Evolutionary conservation across 345 rosid genomes (phyloP).

Genomic region (Hibiscus tridactylites): DNA sequence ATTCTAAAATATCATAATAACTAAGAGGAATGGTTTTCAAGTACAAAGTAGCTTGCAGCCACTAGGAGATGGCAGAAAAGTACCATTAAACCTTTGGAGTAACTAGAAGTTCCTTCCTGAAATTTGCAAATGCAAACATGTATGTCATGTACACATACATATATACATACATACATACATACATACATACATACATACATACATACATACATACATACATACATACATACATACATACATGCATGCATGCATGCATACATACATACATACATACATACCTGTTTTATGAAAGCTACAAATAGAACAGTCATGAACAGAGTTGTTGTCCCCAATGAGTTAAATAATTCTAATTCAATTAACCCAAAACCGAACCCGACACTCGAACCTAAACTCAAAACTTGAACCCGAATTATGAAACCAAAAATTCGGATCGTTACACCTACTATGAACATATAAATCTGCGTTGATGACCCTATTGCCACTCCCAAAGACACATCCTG

Average conservation of each 20-base stretch:
- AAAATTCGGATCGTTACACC: not conserved
- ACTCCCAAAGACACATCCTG: not conserved
- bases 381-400: too few relatives aligned
- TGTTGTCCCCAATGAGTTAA: conserved; percentile 5
- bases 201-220: too few relatives aligned
- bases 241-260: too few relatives aligned
- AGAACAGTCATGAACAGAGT: conserved; percentile 64
- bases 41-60: conserved; percentile 74
- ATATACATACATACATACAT: too few relatives aligned
- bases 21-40: conserved; percentile 34
- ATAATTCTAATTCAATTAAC: too few relatives aligned
- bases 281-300: conserved; percentile 73
- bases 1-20: not conserved
- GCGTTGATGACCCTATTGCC: not conserved
- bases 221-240: too few relatives aligned
- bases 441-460: not conserved
- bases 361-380: too few relatives aligned
- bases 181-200: too few relatives aligned
- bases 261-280: conserved; percentile 31
- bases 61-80: conserved; percentile 62
- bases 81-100: conserved; percentile 73
- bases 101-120: conserved; percentile 77
- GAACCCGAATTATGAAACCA: too few relatives aligned
- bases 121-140: conserved; percentile 5
- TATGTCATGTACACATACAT: not conserved